phyloP scores from a whole-genome alignment of 129 eudicot species.

The Gnaphalium uliginosum region DNA sequence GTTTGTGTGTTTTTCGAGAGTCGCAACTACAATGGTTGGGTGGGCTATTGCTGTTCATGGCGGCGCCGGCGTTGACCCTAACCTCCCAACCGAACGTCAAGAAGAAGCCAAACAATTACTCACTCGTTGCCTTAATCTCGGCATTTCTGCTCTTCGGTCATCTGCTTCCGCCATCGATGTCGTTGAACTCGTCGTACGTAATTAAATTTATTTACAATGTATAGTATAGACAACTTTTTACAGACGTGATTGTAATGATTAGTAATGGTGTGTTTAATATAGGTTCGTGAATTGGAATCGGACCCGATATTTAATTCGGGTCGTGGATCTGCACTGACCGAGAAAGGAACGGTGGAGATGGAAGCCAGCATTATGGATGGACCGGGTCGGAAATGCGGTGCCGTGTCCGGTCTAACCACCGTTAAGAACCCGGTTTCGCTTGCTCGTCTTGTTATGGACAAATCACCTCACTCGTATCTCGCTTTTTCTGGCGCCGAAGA shows the following conservation, averaged over 20 bases:
- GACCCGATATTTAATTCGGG: constrained; percentile 90
- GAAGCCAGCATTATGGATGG: constrained; percentile 99
- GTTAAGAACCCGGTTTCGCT: constrained; percentile 90
- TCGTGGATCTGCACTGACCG: constrained; percentile 92
- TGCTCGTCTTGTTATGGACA: constrained; percentile 92
- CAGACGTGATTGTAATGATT: too few relatives aligned
- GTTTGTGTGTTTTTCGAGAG: constrained; percentile 26
- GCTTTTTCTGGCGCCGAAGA: constrained; percentile 89
- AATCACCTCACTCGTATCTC: constrained; percentile 89
- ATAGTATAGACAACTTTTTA: too few relatives aligned
- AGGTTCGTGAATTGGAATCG: constrained; percentile 83
- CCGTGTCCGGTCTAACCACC: constrained; percentile 83
- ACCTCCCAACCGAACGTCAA: constrained; percentile 81
- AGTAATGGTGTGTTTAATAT: neutral
- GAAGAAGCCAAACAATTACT: constrained; percentile 79
- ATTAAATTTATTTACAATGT: neutral
- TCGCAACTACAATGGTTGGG: constrained; percentile 55
- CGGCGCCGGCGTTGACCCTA: constrained; percentile 97
- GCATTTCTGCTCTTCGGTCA: constrained; percentile 73
- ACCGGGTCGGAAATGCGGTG: constrained; percentile 66
- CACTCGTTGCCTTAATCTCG: constrained; percentile 75
- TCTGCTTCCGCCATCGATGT: constrained; percentile 77
- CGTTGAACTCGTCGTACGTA: constrained; percentile 83
- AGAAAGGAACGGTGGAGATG: constrained; percentile 92
- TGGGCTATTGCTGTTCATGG: constrained; percentile 98